Percentiles rank a stretch among this genome's conserved stretches.
These are phyloP conservation scores for Centrapalus pauciflorus DNA, from an alignment of 129 eudicot genomes.

Conservation along the genomic window DNA sequence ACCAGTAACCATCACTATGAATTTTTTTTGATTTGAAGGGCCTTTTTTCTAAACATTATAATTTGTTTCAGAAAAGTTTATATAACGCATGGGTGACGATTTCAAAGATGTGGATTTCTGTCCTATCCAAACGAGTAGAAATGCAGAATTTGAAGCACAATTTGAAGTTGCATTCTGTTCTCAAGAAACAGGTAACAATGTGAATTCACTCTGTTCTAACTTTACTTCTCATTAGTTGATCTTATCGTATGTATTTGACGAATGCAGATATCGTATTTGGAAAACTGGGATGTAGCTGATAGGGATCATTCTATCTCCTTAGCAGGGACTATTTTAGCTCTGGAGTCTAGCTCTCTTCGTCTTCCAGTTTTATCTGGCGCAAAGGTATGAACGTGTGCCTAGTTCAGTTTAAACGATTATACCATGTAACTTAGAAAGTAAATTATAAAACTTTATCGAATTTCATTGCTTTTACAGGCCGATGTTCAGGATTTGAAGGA, in stretches of 20 bases:
- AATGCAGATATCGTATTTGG: conserved; percentile 25
- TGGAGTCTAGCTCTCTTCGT: conserved; percentile 34
- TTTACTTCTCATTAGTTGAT: background rate
- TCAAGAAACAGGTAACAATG: conserved; percentile 25
- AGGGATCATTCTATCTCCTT: conserved; percentile 26
- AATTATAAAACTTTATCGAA: background rate
- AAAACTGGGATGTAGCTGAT: conserved; percentile 24
- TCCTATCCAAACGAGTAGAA: conserved; percentile 39
- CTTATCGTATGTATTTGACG: background rate
- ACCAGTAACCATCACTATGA: background rate
- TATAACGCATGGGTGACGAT: conserved; percentile 59
- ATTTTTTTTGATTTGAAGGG: background rate
- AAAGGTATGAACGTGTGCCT: conserved; percentile 20
- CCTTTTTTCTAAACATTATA: background rate
- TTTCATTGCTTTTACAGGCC: conserved; percentile 43
- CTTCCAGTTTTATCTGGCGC: conserved; percentile 35
- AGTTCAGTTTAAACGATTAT: background rate
- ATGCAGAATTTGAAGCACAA: conserved; percentile 33
- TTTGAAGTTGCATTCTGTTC: conserved; percentile 25
- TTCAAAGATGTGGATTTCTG: conserved; percentile 39
- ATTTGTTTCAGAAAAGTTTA: conserved; percentile 49
- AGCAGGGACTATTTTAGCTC: conserved; percentile 19
- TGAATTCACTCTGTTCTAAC: background rate
- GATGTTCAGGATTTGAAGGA: conserved; percentile 53
- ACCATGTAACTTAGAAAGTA: background rate